Evolutionary conservation across 257 asterid species (phyloP).

Genomic region (Nicotiana otophora): DNA sequence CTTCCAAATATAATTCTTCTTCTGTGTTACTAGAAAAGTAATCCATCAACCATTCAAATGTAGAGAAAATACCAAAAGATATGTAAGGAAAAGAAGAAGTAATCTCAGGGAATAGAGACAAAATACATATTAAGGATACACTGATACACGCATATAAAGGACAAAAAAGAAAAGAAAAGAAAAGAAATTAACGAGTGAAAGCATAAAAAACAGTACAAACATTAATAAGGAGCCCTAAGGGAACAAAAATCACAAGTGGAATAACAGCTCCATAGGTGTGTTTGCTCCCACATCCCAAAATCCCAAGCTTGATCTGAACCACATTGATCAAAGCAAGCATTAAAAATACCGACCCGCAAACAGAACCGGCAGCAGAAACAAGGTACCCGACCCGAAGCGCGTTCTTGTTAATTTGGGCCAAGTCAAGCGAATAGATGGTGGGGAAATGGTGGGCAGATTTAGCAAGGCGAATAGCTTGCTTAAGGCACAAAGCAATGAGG

Average conservation of each 20-base stretch:
- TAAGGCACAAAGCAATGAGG: conserved; percentile 67
- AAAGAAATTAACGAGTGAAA: conserved; percentile 44
- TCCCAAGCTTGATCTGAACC: conserved; percentile 86
- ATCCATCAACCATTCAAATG: no score
- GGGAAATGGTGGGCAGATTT: conserved; percentile 41
- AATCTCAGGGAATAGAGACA: no score
- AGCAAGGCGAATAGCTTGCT: conserved; percentile 61
- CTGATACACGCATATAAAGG: background rate
- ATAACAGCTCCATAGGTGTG: conserved; percentile 71
- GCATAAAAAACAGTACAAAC: conserved; percentile 66
- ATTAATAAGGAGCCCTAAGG: conserved; percentile 60
- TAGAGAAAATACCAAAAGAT: no score
- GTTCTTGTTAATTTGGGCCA: conserved; percentile 53
- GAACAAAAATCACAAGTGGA: conserved; percentile 70
- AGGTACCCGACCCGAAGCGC: conserved; percentile 72
- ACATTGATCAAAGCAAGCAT: conserved; percentile 80
- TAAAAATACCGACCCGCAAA: conserved; percentile 59
- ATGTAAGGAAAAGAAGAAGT: no score
- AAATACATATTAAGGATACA: background rate
- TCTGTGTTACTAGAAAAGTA: no score
- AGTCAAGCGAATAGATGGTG: conserved; percentile 41
- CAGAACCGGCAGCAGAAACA: conserved; percentile 79
- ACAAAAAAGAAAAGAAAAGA: background rate
- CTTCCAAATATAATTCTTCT: no score
- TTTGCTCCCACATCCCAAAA: conserved; percentile 60